Evolutionary conservation across 2,329 filamentous ascomycete species (phyloP), one percentile per base, ranked within the genome.

Genomic region (Venturia aucupariae): DNA sequence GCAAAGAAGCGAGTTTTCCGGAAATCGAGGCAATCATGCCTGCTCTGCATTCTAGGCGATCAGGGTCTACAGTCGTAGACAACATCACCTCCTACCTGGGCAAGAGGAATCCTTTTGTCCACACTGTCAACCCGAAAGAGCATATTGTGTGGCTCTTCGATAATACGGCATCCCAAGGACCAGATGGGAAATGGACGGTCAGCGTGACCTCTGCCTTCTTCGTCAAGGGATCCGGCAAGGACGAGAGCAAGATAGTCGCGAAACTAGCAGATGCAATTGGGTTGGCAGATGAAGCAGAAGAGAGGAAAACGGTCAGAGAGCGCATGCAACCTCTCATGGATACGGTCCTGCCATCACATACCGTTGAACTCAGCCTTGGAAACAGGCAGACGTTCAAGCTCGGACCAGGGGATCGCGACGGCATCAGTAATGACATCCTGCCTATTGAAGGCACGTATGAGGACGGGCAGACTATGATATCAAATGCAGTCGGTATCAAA

Each of bases 101-200:
- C 35, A 69, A 70, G 42, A 69, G 67, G 22, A 77, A 77, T 62
- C 75, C 75, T 0, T 75, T 76, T 67, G 72, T 68, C 63, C 65
- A 68, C 10, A 61, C 67, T 41, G 83, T 90, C 59, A 82, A 85
- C 64, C 79, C 81, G 19, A 77, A 84, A n/a, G 75, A 80, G 61
- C 89, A 96, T 73, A 85, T 84, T 17, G 86, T 97, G 48, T 97
- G 93, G 93, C 79, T 97, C 8, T 80, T 97, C 60, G 92, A 97
- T 78, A 96, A 94, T 71, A 93, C 90, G 2, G 92, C 92, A 4
- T 93, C 88, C 73, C 84, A 85, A 66, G 70, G 74, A 30, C 61
- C 72, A 63, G 72, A 73, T 67, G 66, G 68, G 55, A 73, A 76
- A 78, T 97, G 92, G 91, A 82, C 90, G 71, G 89, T 89, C 32